Evolutionary conservation across 768 basidiomycete species (phyloP), one percentile per base, ranked within the genome.

Genomic region (Auriscalpium vulgare): DNA sequence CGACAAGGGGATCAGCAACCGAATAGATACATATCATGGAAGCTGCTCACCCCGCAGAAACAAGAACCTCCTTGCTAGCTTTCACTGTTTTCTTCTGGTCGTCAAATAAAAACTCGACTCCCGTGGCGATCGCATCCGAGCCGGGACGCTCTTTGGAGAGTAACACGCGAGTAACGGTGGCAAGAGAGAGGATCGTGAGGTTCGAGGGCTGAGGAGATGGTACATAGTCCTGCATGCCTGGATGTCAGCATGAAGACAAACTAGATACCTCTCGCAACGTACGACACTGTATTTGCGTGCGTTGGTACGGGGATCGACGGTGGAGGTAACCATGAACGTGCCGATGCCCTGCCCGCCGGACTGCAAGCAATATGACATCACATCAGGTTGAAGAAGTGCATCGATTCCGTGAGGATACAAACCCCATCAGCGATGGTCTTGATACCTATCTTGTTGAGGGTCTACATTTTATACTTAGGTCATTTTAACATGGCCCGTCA

Each of bases 21-120:
- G 17, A 8, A 48, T 36, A 17, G 43, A 52, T 21, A 47, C 29
- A 29, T 14, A 36, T 13, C 52, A 10, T 2, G 1, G 17, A 51
- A 51, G 36, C 34, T 9, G 62, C 68, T 16, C 37, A 69, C 71
- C 71, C 69, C n/a, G 71, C 67, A 37, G 59, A 65, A 2, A 78
- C 56, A 53, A 79, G 75, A 47, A 77, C 77, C 59, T 81, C 78
- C 52, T 71, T 71, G 54, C 58, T 61, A 16, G 72, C 75, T 37
- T 66, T 63, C 10, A 73, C 71, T 8, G 59, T 59, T 55, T 72
- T 66, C 5, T 48, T 49, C 19, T 61, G 49, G 1, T 66, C 70
- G 7, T 51, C 56, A 36, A 56, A 47, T 35, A 68, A 61, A 65
- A 75, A 78, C 40, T 66, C 64, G 9, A 78, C 68, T 1, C 71